phyloP scores from a whole-genome alignment of 2,329 filamentous ascomycete genomes.

The Stachybotrys elegans region DNA sequence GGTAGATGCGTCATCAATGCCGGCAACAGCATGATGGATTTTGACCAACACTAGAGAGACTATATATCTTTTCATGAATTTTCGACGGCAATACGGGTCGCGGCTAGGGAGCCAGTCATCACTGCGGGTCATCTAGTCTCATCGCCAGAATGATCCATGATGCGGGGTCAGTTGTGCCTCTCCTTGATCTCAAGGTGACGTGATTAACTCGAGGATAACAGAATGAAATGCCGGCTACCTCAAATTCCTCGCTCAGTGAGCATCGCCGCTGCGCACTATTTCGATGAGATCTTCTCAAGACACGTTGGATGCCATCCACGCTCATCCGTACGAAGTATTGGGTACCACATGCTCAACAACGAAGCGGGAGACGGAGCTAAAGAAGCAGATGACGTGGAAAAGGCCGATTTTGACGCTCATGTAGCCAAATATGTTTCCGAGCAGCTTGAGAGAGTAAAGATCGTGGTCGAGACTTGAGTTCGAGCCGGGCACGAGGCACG shows the following conservation, averaged over 20 bases:
- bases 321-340: slow-evolving; percentile 75
- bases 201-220: slow-evolving; percentile 45
- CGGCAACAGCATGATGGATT: slow-evolving; percentile 80
- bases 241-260: slow-evolving; percentile 88
- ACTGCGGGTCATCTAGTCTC: slow-evolving; percentile 93
- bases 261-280: slow-evolving; percentile 84
- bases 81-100: slow-evolving; percentile 90
- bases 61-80: slow-evolving; percentile 92
- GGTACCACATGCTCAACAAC: slow-evolving; percentile 67
- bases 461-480: no score
- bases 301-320: slow-evolving; percentile 68
- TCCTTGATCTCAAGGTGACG: background rate
- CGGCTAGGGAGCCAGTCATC: slow-evolving; percentile 86
- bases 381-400: slow-evolving; percentile 31
- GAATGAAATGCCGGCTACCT: slow-evolving; percentile 82
- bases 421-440: slow-evolving; percentile 78
- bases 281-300: slow-evolving; percentile 76
- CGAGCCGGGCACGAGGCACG: no score
- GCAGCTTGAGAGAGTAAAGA: slow-evolving; percentile 66
- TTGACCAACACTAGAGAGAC: slow-evolving; percentile 84
- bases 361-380: slow-evolving; percentile 41
- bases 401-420: slow-evolving; percentile 58
- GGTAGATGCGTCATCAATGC: slow-evolving; percentile 85
- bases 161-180: slow-evolving; percentile 65
- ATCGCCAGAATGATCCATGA: slow-evolving; percentile 98